These are phyloP conservation scores for Leccinum pellstonianum DNA, from an alignment of 768 basidiomycete genomes.

Conservation along the genomic window DNA sequence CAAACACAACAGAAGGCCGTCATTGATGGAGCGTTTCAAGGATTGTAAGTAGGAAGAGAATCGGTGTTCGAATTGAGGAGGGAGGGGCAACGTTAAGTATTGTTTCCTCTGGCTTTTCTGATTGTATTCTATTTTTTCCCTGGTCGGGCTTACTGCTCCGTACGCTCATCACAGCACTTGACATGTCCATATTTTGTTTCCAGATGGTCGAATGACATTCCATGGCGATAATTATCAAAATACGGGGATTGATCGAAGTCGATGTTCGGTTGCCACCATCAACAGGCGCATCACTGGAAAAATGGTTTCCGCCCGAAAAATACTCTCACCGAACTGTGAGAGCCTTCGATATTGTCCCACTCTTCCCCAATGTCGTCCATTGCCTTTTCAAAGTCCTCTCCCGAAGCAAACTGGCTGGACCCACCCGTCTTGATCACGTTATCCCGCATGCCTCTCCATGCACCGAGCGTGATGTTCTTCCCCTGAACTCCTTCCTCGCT, in stretches of 20 bases:
- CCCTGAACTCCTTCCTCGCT: slow-evolving; percentile 22
- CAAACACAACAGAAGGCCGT: slow-evolving; percentile 61
- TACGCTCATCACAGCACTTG: neutral
- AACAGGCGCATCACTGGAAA: neutral
- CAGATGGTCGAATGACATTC: neutral
- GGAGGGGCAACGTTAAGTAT: neutral
- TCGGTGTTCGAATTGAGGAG: neutral
- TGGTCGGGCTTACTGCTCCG: neutral
- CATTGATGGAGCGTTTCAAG: slow-evolving; percentile 56
- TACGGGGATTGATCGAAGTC: neutral
- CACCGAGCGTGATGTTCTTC: slow-evolving; percentile 15
- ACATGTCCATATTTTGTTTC: neutral
- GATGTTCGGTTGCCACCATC: neutral
- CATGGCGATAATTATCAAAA: neutral
- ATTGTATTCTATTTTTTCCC: neutral
- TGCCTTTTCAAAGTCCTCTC: slow-evolving; percentile 20
- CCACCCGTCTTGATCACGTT: slow-evolving; percentile 21
- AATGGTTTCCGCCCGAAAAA: slow-evolving; percentile 18
- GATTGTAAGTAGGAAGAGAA: slow-evolving; percentile 26
- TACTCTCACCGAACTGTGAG: slow-evolving; percentile 4
- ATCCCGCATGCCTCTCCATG: slow-evolving; percentile 26
- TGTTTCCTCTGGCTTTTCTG: neutral
- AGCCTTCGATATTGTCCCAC: slow-evolving; percentile 24
- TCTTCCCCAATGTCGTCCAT: slow-evolving; percentile 23
- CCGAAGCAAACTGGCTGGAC: slow-evolving; percentile 13